Percentiles rank a stretch among this genome's conserved stretches.
These are phyloP conservation scores for Fusarium coicis DNA, from an alignment of 2,329 filamentous ascomycete species.

Conservation along the genomic window DNA sequence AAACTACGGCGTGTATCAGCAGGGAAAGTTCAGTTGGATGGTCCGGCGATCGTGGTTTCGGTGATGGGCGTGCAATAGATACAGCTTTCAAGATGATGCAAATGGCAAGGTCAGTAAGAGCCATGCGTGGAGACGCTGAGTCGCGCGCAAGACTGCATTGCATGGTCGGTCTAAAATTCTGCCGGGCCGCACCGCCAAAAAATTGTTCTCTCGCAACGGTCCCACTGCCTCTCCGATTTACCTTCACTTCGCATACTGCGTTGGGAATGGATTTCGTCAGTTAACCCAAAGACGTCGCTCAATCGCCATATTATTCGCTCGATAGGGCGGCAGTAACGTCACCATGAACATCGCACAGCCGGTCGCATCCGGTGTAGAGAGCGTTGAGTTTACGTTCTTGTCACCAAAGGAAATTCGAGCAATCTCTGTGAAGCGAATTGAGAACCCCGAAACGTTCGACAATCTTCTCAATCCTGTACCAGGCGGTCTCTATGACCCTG, in stretches of 20 bases:
- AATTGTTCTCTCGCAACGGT: conserved; percentile 45
- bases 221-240: conserved; percentile 36
- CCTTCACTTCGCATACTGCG: conserved; percentile 32
- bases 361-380: conserved; percentile 82
- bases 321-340: conserved; percentile 29
- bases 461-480: conserved; percentile 88
- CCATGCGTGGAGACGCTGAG: conserved; percentile 15
- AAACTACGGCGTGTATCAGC: not conserved
- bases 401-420: conserved; percentile 83
- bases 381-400: conserved; percentile 90
- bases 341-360: conserved; percentile 82
- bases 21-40: not conserved
- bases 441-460: conserved; percentile 95
- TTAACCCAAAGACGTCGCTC: conserved; percentile 40
- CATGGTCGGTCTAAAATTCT: conserved; percentile 50
- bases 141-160: conserved; percentile 17
- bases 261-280: conserved; percentile 37
- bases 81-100: conserved; percentile 20
- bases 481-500: conserved; percentile 91
- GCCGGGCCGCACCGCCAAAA: conserved; percentile 60
- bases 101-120: conserved; percentile 7
- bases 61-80: not conserved
- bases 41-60: not conserved
- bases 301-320: conserved; percentile 35
- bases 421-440: conserved; percentile 93